phyloP scores from a whole-genome alignment of 2,329 filamentous ascomycete genomes.

The Diaporthe sp. region DNA sequence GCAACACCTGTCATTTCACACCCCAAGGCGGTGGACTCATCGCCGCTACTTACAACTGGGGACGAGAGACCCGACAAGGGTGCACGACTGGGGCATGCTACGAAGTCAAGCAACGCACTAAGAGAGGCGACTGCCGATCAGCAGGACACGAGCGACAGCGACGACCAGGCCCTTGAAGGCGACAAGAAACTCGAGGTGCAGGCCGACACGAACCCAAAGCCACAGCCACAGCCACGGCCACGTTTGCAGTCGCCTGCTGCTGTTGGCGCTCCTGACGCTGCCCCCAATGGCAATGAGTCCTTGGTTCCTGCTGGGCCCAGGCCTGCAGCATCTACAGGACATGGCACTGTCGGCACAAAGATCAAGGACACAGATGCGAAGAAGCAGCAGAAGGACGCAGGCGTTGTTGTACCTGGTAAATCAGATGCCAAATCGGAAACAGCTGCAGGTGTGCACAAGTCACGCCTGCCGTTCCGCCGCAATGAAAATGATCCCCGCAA shows the following conservation, averaged over 20 bases:
- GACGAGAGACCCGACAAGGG: neutral
- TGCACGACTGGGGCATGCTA: neutral
- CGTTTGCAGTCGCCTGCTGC: neutral
- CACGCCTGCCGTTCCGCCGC: conserved; percentile 8
- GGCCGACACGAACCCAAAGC: neutral
- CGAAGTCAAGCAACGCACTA: neutral
- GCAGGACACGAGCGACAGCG: conserved; percentile 19
- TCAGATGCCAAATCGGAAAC: conserved; percentile 5
- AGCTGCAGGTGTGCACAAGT: neutral
- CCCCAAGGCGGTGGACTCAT: neutral
- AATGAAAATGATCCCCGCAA: conserved; percentile 13
- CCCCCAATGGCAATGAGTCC: neutral
- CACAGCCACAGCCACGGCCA: conserved; percentile 2
- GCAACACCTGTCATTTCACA: conserved; percentile 8
- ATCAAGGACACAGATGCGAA: neutral
- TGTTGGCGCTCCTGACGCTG: neutral
- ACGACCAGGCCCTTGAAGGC: neutral
- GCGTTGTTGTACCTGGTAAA: neutral
- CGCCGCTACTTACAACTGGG: conserved; percentile 1
- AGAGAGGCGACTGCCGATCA: conserved; percentile 17
- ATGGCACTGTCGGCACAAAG: conserved; percentile 4
- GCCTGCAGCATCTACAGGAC: neutral
- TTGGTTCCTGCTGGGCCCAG: neutral
- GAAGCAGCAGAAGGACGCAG: neutral
- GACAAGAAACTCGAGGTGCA: conserved; percentile 10